Conservation (phyloP, 2,329 filamentous ascomycete species). For the Fusarium sp. region DNA sequence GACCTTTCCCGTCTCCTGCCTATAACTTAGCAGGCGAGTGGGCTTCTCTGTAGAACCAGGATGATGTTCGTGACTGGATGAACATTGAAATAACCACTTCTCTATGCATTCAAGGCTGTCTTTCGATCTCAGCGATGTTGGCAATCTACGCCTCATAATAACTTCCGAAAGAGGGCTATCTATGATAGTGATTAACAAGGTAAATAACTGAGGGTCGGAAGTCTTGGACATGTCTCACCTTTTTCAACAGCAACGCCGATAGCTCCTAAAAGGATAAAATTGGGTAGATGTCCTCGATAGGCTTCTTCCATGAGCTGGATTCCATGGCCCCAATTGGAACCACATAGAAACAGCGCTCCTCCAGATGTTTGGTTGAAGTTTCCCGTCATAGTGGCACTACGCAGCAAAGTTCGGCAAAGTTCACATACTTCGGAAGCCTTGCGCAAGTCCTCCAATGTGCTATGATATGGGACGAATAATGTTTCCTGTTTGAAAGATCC, state of each 20-base stretch:
- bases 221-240: neutral
- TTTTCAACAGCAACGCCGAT: neutral
- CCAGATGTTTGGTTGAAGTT: rapidly evolving
- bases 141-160: rapidly evolving
- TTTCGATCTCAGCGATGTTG: rapidly evolving
- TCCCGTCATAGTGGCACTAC: neutral
- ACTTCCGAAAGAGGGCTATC: rapidly evolving
- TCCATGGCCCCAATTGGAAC: rapidly evolving
- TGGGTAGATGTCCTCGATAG: neutral
- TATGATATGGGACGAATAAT: neutral
- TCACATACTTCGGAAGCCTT: neutral
- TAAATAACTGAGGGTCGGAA: too few relatives aligned
- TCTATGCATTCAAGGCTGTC: neutral
- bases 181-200: rapidly evolving
- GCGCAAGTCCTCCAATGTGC: rapidly evolving
- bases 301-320: neutral
- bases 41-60: rapidly evolving
- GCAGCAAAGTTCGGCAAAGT: neutral
- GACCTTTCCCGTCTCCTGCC: rapidly evolving
- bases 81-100: neutral
- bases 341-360: neutral
- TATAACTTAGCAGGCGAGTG: neutral
- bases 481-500: too few relatives aligned
- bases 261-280: neutral
- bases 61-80: neutral